Conservation (phyloP, 371 early-diverging fungal species). For the Dinochytrium kinnereticum region DNA sequence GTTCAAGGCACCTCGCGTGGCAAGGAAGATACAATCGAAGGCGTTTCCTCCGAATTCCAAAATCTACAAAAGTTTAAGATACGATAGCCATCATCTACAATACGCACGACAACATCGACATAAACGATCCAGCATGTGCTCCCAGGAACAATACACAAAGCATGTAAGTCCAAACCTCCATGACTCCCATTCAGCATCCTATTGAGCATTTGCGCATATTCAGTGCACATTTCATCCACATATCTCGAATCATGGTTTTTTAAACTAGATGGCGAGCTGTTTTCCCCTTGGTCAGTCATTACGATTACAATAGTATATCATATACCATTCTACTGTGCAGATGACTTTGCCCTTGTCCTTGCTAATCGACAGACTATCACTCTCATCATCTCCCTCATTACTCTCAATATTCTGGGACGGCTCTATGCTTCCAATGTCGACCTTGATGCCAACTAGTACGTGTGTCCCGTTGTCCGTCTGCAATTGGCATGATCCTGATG, state of each 20-base stretch:
- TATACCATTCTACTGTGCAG: slow-evolving; percentile 85
- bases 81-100: slow-evolving; percentile 2
- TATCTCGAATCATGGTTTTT: slow-evolving; percentile 32
- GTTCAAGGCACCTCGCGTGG: slow-evolving; percentile 81
- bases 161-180: slow-evolving; percentile 81
- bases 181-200: slow-evolving; percentile 80
- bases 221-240: slow-evolving; percentile 78
- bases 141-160: slow-evolving; percentile 89
- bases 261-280: slow-evolving; percentile 47
- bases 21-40: slow-evolving; percentile 82
- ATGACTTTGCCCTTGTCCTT: slow-evolving; percentile 69
- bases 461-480: slow-evolving; percentile 78
- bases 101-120: slow-evolving; percentile 82
- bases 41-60: slow-evolving; percentile 89
- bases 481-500: slow-evolving; percentile 74
- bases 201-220: slow-evolving; percentile 78
- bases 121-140: slow-evolving; percentile 89
- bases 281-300: background rate
- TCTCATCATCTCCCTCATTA: slow-evolving; percentile 32
- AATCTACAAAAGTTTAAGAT: slow-evolving; percentile 49
- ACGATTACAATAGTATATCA: background rate
- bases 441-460: slow-evolving; percentile 92
- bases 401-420: slow-evolving; percentile 22
- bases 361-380: slow-evolving; percentile 16
- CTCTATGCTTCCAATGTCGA: slow-evolving; percentile 79